Percentiles rank a stretch among this genome's conserved stretches.
Evolutionary conservation across 257 asterid species (phyloP).

Genomic region (Rauvolfia tetraphylla): DNA sequence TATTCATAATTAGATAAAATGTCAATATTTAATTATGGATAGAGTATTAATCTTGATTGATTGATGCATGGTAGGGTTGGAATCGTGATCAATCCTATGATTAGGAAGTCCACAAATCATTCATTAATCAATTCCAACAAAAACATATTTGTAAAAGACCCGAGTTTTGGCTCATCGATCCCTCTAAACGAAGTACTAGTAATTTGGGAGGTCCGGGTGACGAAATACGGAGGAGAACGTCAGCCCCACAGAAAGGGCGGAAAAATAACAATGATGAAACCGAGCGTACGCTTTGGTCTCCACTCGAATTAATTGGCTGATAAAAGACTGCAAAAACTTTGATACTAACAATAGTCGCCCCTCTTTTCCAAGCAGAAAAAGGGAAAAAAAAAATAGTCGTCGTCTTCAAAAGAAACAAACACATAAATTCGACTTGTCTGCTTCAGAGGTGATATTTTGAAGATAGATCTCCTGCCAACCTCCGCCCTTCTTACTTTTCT

Average conservation of each 20-base stretch:
- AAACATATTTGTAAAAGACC: too few species aligned
- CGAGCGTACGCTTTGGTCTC: neutral
- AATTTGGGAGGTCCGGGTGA: too few species aligned
- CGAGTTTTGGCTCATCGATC: too few species aligned
- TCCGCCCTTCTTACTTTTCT: neutral
- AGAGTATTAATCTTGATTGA: neutral
- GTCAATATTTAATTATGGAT: too few species aligned
- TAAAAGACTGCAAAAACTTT: neutral
- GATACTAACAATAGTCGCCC: neutral
- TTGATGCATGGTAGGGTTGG: neutral
- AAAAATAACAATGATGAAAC: neutral
- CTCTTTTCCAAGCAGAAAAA: too few species aligned
- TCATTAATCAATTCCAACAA: neutral
- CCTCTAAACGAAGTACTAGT: too few species aligned
- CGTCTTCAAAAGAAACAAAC: neutral
- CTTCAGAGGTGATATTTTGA: neutral
- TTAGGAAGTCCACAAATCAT: neutral
- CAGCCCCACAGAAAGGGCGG: neutral
- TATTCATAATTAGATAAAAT: too few species aligned
- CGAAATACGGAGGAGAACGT: neutral
- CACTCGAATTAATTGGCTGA: constrained; percentile 1
- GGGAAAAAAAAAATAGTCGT: too few species aligned
- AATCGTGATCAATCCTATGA: neutral
- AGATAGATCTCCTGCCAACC: neutral
- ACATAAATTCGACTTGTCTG: neutral